A percentile compares a stretch with the other conserved stretches of the same genome.
Evolutionary conservation across 257 asterid species (phyloP).

Genomic region (Solanum pinnatisectum): DNA sequence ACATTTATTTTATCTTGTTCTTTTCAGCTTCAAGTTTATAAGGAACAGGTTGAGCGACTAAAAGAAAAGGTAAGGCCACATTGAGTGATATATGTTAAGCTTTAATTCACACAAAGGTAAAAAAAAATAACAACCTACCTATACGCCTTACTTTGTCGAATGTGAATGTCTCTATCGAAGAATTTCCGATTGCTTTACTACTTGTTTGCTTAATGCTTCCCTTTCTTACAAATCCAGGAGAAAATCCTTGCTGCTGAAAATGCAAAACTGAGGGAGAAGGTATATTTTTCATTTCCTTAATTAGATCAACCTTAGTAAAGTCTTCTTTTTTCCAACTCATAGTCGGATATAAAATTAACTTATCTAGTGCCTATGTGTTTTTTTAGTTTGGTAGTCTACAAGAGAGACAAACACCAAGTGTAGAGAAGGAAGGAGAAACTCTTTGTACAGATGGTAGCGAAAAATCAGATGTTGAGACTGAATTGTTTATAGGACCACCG

Average conservation of each 20-base stretch:
- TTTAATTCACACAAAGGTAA: background rate
- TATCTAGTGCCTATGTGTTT: background rate
- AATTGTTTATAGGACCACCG: slow-evolving; percentile 72
- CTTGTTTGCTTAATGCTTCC: background rate
- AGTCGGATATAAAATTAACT: background rate
- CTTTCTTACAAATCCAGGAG: slow-evolving; percentile 30
- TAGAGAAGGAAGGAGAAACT: slow-evolving; percentile 16
- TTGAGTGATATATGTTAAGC: background rate
- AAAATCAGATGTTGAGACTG: slow-evolving; percentile 82
- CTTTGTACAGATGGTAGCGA: slow-evolving; percentile 45
- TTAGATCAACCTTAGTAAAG: background rate
- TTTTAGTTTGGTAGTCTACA: slow-evolving; percentile 38
- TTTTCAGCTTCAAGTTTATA: slow-evolving; percentile 63
- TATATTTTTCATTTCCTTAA: background rate
- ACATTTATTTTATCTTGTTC: background rate
- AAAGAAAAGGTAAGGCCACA: slow-evolving; percentile 55
- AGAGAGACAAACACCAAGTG: slow-evolving; percentile 15
- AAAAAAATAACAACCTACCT: background rate
- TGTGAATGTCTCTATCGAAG: background rate
- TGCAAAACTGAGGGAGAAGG: slow-evolving; percentile 63
- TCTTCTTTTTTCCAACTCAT: background rate
- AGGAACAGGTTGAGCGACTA: slow-evolving; percentile 59
- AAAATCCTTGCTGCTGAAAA: slow-evolving; percentile 73
- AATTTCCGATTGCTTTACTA: background rate
- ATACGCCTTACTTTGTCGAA: background rate